Conservation (phyloP, 2,329 filamentous ascomycete species). For the Fusarium chlamydosporum region DNA sequence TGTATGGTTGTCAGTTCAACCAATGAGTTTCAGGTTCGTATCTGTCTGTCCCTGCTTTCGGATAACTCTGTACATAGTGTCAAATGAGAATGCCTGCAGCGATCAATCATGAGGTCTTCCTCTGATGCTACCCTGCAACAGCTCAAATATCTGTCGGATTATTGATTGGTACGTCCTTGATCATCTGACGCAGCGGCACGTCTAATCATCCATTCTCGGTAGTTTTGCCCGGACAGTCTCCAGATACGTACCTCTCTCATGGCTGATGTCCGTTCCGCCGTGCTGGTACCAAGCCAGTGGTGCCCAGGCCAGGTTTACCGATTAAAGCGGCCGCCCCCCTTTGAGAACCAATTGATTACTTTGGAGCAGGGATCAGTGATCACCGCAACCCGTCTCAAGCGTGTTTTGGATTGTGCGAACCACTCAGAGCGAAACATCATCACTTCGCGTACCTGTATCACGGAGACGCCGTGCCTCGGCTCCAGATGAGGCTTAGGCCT, state of each 20-base stretch:
- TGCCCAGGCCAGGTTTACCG: constrained; percentile 34
- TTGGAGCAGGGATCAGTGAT: constrained; percentile 38
- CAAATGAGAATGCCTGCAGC: constrained; percentile 38
- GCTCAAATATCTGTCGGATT: neutral
- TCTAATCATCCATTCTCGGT: constrained; percentile 40
- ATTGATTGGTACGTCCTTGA: constrained; percentile 32
- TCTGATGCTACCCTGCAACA: constrained; percentile 40
- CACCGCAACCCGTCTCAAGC: constrained; percentile 45
- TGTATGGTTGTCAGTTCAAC: neutral
- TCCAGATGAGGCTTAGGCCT: constrained; percentile 37
- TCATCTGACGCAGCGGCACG: constrained; percentile 41
- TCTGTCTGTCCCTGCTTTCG: constrained; percentile 4
- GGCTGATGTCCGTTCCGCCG: constrained; percentile 39
- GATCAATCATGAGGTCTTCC: constrained; percentile 38
- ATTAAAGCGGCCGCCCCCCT: constrained; percentile 37
- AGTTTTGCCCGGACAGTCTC: constrained; percentile 39
- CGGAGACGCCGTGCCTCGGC: constrained; percentile 49
- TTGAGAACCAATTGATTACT: constrained; percentile 23
- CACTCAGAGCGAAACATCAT: constrained; percentile 29
- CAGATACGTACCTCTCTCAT: constrained; percentile 17
- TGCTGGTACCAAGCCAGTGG: constrained; percentile 40
- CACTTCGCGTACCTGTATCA: constrained; percentile 23
- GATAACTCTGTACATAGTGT: neutral
- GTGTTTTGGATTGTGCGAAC: constrained; percentile 43
- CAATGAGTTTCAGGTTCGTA: constrained; percentile 7